phyloP scores from a whole-genome alignment of 2,329 filamentous ascomycete species.

The Septoria petroselini region DNA sequence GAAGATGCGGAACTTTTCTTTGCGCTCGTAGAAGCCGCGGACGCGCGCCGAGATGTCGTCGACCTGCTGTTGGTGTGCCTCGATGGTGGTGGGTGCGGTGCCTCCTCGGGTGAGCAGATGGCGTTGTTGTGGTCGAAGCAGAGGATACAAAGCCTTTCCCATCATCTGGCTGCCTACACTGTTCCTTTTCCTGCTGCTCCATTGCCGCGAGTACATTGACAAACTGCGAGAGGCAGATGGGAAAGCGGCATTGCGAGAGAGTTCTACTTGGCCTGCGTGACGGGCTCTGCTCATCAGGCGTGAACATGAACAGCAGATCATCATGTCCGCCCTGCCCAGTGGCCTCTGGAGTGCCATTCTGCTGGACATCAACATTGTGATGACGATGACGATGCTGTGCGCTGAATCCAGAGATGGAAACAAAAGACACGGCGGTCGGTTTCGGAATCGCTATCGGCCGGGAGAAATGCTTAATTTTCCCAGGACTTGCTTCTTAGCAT shows the following conservation, averaged over 20 bases:
- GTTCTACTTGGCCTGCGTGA: constrained; percentile 15
- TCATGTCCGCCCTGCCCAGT: neutral
- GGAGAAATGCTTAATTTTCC: no score
- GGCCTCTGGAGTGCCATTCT: neutral
- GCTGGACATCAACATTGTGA: neutral
- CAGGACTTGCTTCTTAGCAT: no score
- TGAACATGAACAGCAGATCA: constrained; percentile 12
- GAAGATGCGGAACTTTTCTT: constrained; percentile 67
- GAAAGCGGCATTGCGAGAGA: constrained; percentile 11
- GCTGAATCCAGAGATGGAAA: no score
- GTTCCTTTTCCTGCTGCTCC: no score
- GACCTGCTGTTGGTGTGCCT: constrained; percentile 38
- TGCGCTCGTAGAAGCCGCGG: constrained; percentile 49
- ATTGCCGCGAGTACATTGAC: constrained; percentile 3
- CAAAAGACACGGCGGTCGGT: no score
- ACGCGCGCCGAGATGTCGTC: constrained; percentile 47
- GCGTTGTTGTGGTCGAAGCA: neutral
- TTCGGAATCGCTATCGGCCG: no score
- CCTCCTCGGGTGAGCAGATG: constrained; percentile 20
- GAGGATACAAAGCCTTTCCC: neutral
- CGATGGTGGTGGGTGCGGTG: constrained; percentile 25
- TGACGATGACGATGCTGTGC: neutral
- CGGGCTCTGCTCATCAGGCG: constrained; percentile 8
- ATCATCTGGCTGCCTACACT: neutral
- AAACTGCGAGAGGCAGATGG: constrained; percentile 10